These are phyloP conservation scores for Colletotrichum tropicale DNA, from an alignment of 2,329 filamentous ascomycete genomes.

Conservation along the genomic window DNA sequence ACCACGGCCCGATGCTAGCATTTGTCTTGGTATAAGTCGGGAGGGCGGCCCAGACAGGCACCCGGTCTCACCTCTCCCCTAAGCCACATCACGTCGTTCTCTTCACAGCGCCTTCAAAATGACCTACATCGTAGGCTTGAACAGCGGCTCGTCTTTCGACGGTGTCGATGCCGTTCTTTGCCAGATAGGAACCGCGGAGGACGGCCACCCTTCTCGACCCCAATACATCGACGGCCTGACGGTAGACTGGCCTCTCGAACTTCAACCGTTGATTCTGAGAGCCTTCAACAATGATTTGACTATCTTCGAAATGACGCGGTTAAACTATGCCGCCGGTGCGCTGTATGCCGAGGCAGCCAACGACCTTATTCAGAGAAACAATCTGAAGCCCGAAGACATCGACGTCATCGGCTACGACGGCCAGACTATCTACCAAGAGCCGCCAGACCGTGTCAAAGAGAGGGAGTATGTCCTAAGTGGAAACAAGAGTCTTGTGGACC, in stretches of 20 bases:
- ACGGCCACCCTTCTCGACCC: constrained; percentile 30
- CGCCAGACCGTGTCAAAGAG: constrained; percentile 26
- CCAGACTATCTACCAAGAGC: constrained; percentile 35
- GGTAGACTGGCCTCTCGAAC: constrained; percentile 31
- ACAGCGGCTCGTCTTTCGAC: constrained; percentile 34
- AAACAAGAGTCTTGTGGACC: constrained; percentile 27
- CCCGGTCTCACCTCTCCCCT: background rate
- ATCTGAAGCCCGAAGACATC: constrained; percentile 26
- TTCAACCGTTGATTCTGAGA: constrained; percentile 26
- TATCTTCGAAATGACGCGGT: constrained; percentile 30
- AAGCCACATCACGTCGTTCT: background rate
- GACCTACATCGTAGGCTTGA: constrained; percentile 31
- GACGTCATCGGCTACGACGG: constrained; percentile 33
- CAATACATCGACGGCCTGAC: constrained; percentile 30
- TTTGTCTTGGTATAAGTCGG: background rate
- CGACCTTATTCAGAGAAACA: constrained; percentile 22
- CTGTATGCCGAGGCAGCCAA: constrained; percentile 32
- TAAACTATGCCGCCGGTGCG: constrained; percentile 33
- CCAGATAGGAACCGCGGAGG: constrained; percentile 27
- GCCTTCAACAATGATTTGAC: constrained; percentile 31
- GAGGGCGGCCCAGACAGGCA: background rate
- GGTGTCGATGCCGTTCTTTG: constrained; percentile 33
- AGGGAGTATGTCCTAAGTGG: constrained; percentile 22
- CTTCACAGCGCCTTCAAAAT: background rate
- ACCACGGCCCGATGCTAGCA: background rate